A percentile compares a stretch with the other conserved stretches of the same genome.
Conservation (phyloP, 345 rosid species). For the Trapa incisa region DNA sequence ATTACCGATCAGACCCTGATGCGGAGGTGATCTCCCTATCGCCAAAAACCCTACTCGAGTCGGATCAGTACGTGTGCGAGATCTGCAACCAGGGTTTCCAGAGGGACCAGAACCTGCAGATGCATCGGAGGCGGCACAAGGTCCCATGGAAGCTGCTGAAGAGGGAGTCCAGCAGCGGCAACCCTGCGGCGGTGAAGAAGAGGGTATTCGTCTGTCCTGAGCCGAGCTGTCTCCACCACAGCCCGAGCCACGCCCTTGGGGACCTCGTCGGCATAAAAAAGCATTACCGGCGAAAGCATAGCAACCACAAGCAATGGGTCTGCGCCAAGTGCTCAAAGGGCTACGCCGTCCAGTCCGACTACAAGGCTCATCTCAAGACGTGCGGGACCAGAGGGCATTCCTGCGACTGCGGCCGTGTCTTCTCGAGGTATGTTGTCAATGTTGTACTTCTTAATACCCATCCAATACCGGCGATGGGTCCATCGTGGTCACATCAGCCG, state of each 20-base stretch:
- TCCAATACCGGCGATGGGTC: no score
- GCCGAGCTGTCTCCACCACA: constrained; percentile 79
- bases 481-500: background rate
- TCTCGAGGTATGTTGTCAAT: constrained; percentile 48
- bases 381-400: constrained; percentile 97
- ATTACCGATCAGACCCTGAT: constrained; percentile 57
- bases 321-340: constrained; percentile 88
- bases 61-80: constrained; percentile 93
- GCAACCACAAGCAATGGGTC: constrained; percentile 89
- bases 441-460: background rate
- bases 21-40: constrained; percentile 90
- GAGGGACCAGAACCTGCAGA: constrained; percentile 93
- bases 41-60: constrained; percentile 79
- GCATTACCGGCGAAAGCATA: constrained; percentile 82
- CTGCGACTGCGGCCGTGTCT: constrained; percentile 94
- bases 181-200: constrained; percentile 41
- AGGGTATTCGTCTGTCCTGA: constrained; percentile 91
- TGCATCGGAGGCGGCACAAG: constrained; percentile 91
- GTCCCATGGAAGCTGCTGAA: constrained; percentile 97
- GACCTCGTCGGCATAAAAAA: constrained; percentile 97
- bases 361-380: constrained; percentile 92
- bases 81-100: constrained; percentile 98
- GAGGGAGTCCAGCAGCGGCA: constrained; percentile 32
- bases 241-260: constrained; percentile 87
- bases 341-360: constrained; percentile 94